Conservation (phyloP, 257 asterid species). For the Salvia hispanica region DNA sequence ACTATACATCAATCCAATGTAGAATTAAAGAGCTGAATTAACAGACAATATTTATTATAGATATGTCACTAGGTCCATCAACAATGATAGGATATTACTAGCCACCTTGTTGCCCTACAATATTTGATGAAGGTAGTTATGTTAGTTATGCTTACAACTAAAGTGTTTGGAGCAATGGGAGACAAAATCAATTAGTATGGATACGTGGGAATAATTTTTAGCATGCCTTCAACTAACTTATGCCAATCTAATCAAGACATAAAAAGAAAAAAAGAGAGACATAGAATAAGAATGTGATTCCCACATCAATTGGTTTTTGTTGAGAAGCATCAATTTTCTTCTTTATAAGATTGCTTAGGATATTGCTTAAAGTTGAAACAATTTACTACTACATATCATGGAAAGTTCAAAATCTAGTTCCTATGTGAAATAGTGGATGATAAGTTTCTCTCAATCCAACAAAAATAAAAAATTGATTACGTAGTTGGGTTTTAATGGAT, state of each 20-base stretch:
- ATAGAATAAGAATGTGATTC: slow-evolving; percentile 33
- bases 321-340: slow-evolving; percentile 19
- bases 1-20: too few relatives aligned
- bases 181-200: slow-evolving; percentile 37
- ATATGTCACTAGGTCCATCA: background rate
- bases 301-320: slow-evolving; percentile 25
- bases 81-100: background rate
- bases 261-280: slow-evolving; percentile 9
- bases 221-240: slow-evolving; percentile 24
- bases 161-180: slow-evolving; percentile 29
- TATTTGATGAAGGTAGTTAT: slow-evolving; percentile 30
- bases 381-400: background rate
- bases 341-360: too few relatives aligned
- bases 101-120: background rate
- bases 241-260: slow-evolving; percentile 16
- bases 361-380: slow-evolving; percentile 28
- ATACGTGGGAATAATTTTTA: slow-evolving; percentile 30
- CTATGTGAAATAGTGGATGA: slow-evolving; percentile 5
- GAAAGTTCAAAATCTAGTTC: background rate
- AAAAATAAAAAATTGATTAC: background rate
- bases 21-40: too few relatives aligned
- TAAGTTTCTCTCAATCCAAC: background rate
- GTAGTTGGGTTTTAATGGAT: background rate
- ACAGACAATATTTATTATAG: background rate
- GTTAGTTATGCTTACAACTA: slow-evolving; percentile 29